phyloP scores from a whole-genome alignment of 306 rosid species.

The Echinosophora koreensis region DNA sequence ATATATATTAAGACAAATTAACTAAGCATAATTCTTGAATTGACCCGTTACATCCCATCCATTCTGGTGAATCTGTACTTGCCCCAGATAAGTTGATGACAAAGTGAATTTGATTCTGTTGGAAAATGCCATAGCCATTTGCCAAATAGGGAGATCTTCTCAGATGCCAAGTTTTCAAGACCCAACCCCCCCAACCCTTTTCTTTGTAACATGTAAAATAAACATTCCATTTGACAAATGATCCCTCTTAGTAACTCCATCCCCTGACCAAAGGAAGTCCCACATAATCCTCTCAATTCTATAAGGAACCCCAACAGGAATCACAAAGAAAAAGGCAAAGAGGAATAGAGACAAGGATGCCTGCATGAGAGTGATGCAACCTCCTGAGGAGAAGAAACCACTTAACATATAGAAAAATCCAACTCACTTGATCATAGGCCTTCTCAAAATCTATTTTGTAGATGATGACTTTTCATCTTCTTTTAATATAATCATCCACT shows the following conservation, averaged over 20 bases:
- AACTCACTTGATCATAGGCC: slow-evolving; percentile 5
- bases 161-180: not conserved
- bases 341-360: slow-evolving; percentile 6
- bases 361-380: not conserved
- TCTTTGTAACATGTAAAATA: not conserved
- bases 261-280: not conserved
- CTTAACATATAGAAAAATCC: not conserved
- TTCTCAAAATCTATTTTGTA: not conserved
- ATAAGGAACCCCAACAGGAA: not conserved
- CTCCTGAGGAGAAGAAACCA: slow-evolving; percentile 4
- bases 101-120: not conserved
- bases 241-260: not conserved
- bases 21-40: not conserved
- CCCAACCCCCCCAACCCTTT: not conserved
- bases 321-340: not conserved
- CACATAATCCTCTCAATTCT: not conserved
- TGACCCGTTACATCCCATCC: not conserved
- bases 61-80: not conserved
- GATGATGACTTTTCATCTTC: not conserved
- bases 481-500: not conserved
- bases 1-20: not conserved
- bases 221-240: not conserved
- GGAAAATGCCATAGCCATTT: slow-evolving; percentile 2
- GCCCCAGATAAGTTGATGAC: not conserved
- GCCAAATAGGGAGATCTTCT: not conserved